These are phyloP conservation scores for Globisporangium splendens DNA, from an alignment of 352 stramenopile genomes.

Conservation along the genomic window DNA sequence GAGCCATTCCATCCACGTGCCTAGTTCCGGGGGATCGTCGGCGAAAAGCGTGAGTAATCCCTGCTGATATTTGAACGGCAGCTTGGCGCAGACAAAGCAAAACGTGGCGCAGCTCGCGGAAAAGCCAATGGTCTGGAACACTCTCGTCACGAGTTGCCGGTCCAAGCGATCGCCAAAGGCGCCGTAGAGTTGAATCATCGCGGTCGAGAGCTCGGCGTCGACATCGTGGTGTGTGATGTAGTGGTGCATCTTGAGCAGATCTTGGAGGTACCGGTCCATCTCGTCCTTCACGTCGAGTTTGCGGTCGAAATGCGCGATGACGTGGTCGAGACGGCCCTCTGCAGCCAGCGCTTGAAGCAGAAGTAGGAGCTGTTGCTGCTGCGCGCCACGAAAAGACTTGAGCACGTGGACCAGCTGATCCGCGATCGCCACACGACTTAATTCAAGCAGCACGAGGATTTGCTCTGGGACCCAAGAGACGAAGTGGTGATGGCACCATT, in stretches of 20 bases:
- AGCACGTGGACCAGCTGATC: conserved; percentile 37
- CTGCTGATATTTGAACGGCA: conserved; percentile 47
- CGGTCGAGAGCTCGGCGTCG: conserved; percentile 16
- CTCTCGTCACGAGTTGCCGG: conserved; percentile 42
- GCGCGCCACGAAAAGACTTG: conserved; percentile 35
- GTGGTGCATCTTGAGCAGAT: conserved; percentile 55
- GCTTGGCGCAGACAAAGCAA: conserved; percentile 29
- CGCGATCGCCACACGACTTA: conserved; percentile 28
- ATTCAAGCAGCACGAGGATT: conserved; percentile 39
- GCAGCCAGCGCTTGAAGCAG: conserved; percentile 25
- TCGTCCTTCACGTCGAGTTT: conserved; percentile 56
- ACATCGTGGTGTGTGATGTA: conserved; percentile 39
- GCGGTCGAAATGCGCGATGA: conserved; percentile 44
- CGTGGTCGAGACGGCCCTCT: not conserved
- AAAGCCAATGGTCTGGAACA: conserved; percentile 47
- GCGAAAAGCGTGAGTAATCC: conserved; percentile 56
- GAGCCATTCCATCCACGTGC: conserved; percentile 54
- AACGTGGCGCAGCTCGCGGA: conserved; percentile 25
- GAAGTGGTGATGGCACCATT: not conserved
- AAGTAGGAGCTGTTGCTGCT: conserved; percentile 32
- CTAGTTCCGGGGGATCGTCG: conserved; percentile 34
- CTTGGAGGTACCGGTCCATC: conserved; percentile 53
- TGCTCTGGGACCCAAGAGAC: not conserved
- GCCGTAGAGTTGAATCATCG: conserved; percentile 40
- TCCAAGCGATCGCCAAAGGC: conserved; percentile 39